Conservation (phyloP, 2,329 filamentous ascomycete genomes). For the Aspergillus tamarii region DNA sequence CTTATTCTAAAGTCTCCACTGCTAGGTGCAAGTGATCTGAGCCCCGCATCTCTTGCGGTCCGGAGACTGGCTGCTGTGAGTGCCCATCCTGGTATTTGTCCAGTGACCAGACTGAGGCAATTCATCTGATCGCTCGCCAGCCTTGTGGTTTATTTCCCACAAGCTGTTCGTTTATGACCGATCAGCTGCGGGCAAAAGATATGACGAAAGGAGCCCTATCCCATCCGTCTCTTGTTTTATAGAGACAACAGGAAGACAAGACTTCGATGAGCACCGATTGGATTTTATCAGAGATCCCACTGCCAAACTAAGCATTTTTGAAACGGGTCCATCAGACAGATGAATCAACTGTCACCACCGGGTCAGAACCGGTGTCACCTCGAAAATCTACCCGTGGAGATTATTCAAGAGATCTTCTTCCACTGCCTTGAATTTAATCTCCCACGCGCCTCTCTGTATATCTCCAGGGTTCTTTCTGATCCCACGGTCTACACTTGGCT, state of each 20-base stretch:
- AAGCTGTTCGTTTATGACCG: neutral
- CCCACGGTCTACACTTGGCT: conserved; percentile 48
- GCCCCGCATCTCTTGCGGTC: conserved; percentile 1
- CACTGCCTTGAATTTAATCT: conserved; percentile 52
- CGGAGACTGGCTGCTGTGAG: neutral
- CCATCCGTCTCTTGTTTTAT: neutral
- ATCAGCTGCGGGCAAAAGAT: neutral
- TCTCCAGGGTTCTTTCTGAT: conserved; percentile 46
- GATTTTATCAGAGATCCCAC: neutral
- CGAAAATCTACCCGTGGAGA: conserved; percentile 52
- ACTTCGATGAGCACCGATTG: neutral
- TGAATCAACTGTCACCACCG: conserved; percentile 17
- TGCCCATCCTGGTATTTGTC: neutral
- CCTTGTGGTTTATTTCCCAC: neutral
- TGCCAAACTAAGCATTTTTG: neutral
- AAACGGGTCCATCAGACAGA: conserved; percentile 14
- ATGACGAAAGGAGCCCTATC: neutral
- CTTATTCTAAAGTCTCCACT: neutral
- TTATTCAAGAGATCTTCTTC: conserved; percentile 57
- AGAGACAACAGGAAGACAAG: neutral
- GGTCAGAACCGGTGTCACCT: conserved; percentile 33
- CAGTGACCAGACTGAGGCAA: neutral
- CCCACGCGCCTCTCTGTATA: conserved; percentile 45
- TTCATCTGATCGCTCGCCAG: neutral
- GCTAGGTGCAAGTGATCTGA: neutral